Percentiles rank a stretch among this genome's conserved stretches.
These are phyloP conservation scores for Eucalyptus paniculata DNA, from an alignment of 345 rosid genomes.

Conservation along the genomic window DNA sequence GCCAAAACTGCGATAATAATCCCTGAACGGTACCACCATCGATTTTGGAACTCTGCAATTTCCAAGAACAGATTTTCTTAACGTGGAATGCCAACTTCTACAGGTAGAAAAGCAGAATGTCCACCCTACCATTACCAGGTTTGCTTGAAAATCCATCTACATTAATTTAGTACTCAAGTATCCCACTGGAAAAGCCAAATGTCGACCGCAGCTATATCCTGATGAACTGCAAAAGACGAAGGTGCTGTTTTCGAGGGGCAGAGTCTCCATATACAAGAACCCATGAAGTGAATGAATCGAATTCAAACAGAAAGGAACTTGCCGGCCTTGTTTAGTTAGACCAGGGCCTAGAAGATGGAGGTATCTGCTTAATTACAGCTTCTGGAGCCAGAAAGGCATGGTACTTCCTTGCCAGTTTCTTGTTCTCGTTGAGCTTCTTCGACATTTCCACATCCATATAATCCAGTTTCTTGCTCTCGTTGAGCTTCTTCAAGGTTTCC, in stretches of 20 bases:
- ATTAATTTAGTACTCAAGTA: not conserved
- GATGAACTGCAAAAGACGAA: not conserved
- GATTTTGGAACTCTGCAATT: not conserved
- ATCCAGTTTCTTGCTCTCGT: constrained; percentile 25
- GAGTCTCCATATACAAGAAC: not conserved
- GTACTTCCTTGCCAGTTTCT: constrained; percentile 25
- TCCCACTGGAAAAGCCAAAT: not conserved
- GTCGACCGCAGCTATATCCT: not conserved
- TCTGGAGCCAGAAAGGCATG: constrained; percentile 29
- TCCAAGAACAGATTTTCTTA: not conserved
- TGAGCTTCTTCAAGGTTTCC: constrained; percentile 21
- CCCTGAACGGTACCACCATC: not conserved
- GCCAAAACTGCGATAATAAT: not conserved
- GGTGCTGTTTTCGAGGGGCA: not conserved
- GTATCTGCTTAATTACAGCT: constrained; percentile 26
- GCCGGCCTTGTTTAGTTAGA: constrained; percentile 37
- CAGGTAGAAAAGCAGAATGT: not conserved
- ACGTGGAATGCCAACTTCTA: not conserved
- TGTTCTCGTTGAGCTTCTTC: constrained; percentile 30
- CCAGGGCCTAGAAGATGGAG: constrained; percentile 34
- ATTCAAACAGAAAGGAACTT: not conserved
- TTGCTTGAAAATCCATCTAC: not conserved
- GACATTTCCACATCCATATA: constrained; percentile 25
- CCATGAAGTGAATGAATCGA: not conserved
- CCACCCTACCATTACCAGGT: not conserved